A percentile compares a stretch with the other conserved stretches of the same genome.
Conservation (phyloP, 2,329 filamentous ascomycete genomes). For the Aspergillus chevalieri region DNA sequence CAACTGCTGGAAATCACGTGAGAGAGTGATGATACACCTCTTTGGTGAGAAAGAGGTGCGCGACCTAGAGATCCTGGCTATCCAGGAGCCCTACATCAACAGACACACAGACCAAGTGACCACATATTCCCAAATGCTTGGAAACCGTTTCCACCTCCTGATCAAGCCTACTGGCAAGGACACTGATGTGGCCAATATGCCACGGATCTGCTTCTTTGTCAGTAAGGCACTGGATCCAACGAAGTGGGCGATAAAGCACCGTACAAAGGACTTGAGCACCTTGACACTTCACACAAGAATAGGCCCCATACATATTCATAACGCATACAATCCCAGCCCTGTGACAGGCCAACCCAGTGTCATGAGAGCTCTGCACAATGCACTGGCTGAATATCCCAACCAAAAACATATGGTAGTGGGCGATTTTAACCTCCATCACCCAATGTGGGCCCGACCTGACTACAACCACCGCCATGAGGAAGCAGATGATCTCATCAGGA, state of each 20-base stretch:
- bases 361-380: too few species aligned
- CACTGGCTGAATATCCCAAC: too few species aligned
- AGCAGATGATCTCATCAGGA: too few species aligned
- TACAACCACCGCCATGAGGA: too few species aligned
- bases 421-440: too few species aligned
- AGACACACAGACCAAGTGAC: slow-evolving; percentile 1
- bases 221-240: too few species aligned
- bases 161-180: not conserved
- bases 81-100: slow-evolving; percentile 4
- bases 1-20: slow-evolving; percentile 1
- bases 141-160: slow-evolving; percentile 2
- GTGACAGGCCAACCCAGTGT: too few species aligned
- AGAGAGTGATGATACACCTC: slow-evolving; percentile 5
- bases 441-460: too few species aligned
- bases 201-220: too few species aligned
- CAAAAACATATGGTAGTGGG: too few species aligned
- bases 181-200: not conserved
- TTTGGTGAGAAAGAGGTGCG: slow-evolving; percentile 4
- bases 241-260: slow-evolving; percentile 9
- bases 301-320: too few species aligned
- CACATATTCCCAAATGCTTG: slow-evolving; percentile 4
- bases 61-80: slow-evolving; percentile 5
- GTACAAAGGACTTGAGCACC: slow-evolving; percentile 14
- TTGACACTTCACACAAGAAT: not conserved
- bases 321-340: too few species aligned